Evolutionary conservation across 768 basidiomycete species (phyloP).

Genomic region (Tylopilus plumbeoviolaceoides): DNA sequence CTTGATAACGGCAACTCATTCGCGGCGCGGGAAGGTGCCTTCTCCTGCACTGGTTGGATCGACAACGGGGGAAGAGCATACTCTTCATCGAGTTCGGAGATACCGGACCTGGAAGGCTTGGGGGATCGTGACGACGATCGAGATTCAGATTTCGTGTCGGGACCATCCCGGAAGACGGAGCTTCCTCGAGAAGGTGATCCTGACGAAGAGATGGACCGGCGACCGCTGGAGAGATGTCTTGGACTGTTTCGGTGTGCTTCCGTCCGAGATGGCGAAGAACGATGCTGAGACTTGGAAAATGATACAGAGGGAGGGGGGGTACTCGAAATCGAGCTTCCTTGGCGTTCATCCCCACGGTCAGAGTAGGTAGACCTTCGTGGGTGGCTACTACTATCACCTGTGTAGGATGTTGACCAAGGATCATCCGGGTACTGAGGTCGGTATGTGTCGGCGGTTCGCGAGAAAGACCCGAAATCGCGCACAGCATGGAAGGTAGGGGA

Average conservation of each 20-base stretch:
- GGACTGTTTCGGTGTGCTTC: conserved; percentile 3
- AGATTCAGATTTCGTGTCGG: conserved; percentile 35
- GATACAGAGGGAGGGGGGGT: conserved; percentile 26
- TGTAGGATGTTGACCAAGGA: conserved; percentile 27
- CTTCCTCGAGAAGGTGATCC: conserved; percentile 24
- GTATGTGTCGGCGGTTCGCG: conserved; percentile 45
- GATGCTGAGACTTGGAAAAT: conserved; percentile 16
- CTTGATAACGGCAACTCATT: conserved; percentile 9
- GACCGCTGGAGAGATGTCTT: conserved; percentile 5
- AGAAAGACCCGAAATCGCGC: conserved; percentile 37
- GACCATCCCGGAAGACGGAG: conserved; percentile 29
- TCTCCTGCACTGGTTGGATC: conserved; percentile 34
- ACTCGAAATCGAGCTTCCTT: conserved; percentile 31
- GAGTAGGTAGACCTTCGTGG: conserved; percentile 16
- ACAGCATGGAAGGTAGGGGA: conserved; percentile 30
- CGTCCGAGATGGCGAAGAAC: conserved; percentile 23
- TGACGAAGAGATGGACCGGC: conserved; percentile 18
- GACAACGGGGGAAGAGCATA: conserved; percentile 14
- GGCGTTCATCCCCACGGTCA: conserved; percentile 26
- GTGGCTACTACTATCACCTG: conserved; percentile 29
- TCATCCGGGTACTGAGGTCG: conserved; percentile 43
- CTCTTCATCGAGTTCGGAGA: conserved; percentile 24
- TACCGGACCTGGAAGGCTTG: conserved; percentile 21
- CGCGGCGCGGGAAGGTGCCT: conserved; percentile 23
- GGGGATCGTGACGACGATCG: conserved; percentile 57